Evolutionary conservation across 768 basidiomycete species (phyloP).

Genomic region (Suillus hirtellus): DNA sequence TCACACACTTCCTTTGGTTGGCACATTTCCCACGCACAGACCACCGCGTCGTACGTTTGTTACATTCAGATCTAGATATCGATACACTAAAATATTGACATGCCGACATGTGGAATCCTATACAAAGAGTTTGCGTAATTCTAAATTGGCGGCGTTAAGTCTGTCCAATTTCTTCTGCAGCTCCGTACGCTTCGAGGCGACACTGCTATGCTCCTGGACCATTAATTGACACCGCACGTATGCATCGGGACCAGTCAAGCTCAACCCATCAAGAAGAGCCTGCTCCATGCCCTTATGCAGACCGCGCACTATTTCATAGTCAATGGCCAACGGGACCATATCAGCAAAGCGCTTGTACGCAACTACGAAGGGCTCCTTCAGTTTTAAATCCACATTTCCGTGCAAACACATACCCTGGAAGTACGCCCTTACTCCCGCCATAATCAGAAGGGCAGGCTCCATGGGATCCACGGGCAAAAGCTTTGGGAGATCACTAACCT

Average conservation of each 20-base stretch:
- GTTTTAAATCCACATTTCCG: not conserved
- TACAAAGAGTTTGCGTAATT: conserved; percentile 30
- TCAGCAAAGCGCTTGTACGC: conserved; percentile 48
- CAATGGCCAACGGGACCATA: conserved; percentile 43
- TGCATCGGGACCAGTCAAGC: conserved; percentile 50
- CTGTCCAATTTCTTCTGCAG: conserved; percentile 52
- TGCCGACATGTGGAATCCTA: not conserved
- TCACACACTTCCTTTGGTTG: conserved; percentile 8
- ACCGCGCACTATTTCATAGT: conserved; percentile 44
- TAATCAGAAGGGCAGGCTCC: conserved; percentile 60
- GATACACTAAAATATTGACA: not conserved
- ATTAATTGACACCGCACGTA: conserved; percentile 48
- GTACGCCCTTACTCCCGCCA: conserved; percentile 72
- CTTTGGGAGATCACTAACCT: conserved; percentile 46
- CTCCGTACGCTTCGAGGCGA: conserved; percentile 48
- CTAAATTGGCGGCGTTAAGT: conserved; percentile 44
- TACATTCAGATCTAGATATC: not conserved
- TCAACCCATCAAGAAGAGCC: conserved; percentile 48
- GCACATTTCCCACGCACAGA: conserved; percentile 27
- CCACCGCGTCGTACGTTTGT: conserved; percentile 17
- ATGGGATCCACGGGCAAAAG: conserved; percentile 51
- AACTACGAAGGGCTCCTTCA: conserved; percentile 32
- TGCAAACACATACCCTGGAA: conserved; percentile 61
- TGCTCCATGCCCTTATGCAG: conserved; percentile 46
- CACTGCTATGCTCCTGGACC: conserved; percentile 48